Conservation (phyloP, 1,284 basidiomycete species). For the Microbotryomycetes sp. region DNA sequence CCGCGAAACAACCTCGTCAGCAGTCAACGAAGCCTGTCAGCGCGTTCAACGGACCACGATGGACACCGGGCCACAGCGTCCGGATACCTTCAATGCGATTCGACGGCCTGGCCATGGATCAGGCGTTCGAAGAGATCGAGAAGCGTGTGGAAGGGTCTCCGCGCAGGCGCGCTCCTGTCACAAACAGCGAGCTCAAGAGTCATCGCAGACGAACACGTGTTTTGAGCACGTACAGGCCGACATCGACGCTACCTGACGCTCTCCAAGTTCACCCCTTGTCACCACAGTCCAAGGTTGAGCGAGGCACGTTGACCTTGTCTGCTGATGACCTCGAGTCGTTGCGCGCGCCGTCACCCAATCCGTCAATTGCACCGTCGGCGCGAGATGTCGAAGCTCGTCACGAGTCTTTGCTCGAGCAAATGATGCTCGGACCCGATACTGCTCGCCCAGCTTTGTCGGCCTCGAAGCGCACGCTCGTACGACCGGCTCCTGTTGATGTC, state of each 20-base stretch:
- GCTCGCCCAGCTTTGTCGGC: not conserved
- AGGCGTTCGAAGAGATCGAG: conserved; percentile 32
- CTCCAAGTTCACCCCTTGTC: not conserved
- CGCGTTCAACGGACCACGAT: not conserved
- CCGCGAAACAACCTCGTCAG: not conserved
- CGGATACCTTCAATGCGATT: conserved; percentile 33
- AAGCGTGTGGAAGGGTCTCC: not conserved
- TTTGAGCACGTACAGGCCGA: conserved; percentile 18
- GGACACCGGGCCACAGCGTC: not conserved
- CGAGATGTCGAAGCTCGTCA: not conserved
- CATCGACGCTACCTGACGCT: not conserved
- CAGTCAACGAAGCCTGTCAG: not conserved
- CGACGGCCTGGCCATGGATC: conserved; percentile 34
- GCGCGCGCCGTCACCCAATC: not conserved
- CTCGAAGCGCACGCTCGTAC: not conserved
- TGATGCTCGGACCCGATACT: not conserved
- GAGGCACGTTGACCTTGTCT: not conserved
- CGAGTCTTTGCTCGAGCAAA: not conserved
- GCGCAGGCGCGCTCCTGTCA: not conserved
- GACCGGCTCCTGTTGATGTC: not conserved
- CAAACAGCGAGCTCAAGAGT: conserved; percentile 1
- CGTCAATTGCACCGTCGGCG: not conserved
- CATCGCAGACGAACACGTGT: conserved; percentile 18
- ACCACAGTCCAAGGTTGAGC: not conserved
- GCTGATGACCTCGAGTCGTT: not conserved